These are phyloP conservation scores for Skeletonema marinoi DNA, from an alignment of 108 stramenopile genomes.

Conservation along the genomic window DNA sequence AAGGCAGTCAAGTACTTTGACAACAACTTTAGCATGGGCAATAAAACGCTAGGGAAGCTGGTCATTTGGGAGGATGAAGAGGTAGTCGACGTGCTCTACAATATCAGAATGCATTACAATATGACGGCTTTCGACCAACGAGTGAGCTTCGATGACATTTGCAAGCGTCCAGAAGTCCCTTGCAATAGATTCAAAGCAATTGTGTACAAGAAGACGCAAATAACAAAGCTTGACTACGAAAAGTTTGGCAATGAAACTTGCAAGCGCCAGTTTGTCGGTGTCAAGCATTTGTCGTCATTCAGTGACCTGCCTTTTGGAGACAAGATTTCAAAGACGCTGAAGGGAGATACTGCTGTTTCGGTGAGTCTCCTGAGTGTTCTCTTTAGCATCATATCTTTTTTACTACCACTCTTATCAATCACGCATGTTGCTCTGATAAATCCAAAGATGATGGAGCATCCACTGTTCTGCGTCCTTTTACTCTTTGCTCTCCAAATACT, in stretches of 20 bases:
- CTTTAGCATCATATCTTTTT: neutral
- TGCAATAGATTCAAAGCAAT: constrained; percentile 42
- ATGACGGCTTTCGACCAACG: constrained; percentile 42
- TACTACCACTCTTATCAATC: neutral
- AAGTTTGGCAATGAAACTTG: constrained; percentile 59
- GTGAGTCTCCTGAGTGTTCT: neutral
- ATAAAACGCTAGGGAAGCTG: constrained; percentile 20
- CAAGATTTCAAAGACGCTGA: constrained; percentile 18
- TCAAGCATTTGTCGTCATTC: constrained; percentile 44
- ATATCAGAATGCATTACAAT: constrained; percentile 28
- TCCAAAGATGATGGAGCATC: constrained; percentile 35
- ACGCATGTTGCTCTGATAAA: neutral
- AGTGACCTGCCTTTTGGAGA: constrained; percentile 33
- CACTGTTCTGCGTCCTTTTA: constrained; percentile 37
- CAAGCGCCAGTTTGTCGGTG: constrained; percentile 46
- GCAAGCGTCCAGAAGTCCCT: constrained; percentile 35
- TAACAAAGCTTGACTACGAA: constrained; percentile 55
- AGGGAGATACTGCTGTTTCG: constrained; percentile 25
- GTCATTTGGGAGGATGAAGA: constrained; percentile 52
- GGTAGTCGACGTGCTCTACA: constrained; percentile 52
- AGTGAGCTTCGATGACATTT: constrained; percentile 43
- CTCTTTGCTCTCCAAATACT: constrained; percentile 17
- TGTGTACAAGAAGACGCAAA: constrained; percentile 37
- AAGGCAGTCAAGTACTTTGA: constrained; percentile 42
- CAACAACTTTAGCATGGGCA: constrained; percentile 45